Conservation (phyloP, 192 early-diverging fungal genomes). For the Podila clonocystis region DNA sequence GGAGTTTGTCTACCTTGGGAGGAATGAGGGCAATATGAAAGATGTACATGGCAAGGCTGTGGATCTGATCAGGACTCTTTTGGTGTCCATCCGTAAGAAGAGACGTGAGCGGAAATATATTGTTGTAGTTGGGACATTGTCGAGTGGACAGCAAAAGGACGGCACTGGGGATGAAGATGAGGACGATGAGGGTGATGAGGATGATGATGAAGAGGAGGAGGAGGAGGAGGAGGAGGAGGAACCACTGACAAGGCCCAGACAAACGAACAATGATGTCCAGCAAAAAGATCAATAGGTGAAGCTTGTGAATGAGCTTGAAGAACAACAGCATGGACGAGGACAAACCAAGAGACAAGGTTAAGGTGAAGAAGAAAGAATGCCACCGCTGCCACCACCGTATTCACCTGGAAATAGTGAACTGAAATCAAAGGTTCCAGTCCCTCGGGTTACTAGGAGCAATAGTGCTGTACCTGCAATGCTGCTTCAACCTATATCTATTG, state of each 20-base stretch:
- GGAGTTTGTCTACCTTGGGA: too few species aligned
- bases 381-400: too few species aligned
- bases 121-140: background rate
- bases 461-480: background rate
- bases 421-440: background rate
- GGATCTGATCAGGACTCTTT: background rate
- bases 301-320: background rate
- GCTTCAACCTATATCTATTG: too few species aligned
- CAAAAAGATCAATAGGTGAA: background rate
- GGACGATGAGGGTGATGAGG: background rate
- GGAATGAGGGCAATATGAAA: too few species aligned
- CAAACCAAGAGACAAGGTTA: background rate
- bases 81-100: conserved; percentile 3
- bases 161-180: background rate
- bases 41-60: background rate
- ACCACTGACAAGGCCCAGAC: background rate
- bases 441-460: conserved; percentile 7
- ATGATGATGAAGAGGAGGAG: background rate
- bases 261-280: background rate
- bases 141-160: background rate
- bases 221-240: background rate
- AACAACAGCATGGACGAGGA: background rate
- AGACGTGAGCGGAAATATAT: background rate
- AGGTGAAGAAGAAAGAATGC: too few species aligned
- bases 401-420: too few species aligned